These are phyloP conservation scores for Scheffersomyces lignosus DNA, from an alignment of 805 yeast genomes.

Conservation along the genomic window DNA sequence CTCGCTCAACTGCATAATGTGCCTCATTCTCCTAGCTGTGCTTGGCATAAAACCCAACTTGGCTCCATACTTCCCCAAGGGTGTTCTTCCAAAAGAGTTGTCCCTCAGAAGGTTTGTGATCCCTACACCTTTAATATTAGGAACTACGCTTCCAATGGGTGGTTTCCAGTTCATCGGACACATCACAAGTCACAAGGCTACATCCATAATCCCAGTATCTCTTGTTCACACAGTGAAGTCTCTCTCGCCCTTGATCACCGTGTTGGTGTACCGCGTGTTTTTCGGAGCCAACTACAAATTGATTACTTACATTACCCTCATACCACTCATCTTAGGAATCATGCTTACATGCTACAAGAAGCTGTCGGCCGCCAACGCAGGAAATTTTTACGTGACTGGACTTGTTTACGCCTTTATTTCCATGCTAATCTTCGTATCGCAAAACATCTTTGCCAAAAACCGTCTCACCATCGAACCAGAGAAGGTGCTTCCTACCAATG, in stretches of 20 bases:
- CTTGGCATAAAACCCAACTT: constrained; percentile 29
- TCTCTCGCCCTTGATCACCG: constrained; percentile 85
- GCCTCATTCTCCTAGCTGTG: constrained; percentile 43
- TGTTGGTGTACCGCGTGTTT: constrained; percentile 66
- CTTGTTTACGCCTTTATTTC: constrained; percentile 52
- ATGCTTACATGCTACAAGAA: constrained; percentile 69
- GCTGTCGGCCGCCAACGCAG: constrained; percentile 10
- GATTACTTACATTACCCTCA: constrained; percentile 73
- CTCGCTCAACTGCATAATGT: constrained; percentile 63
- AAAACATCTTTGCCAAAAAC: constrained; percentile 78
- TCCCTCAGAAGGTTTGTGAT: constrained; percentile 40
- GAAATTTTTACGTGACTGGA: constrained; percentile 33
- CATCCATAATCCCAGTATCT: constrained; percentile 89
- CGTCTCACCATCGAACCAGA: constrained; percentile 52
- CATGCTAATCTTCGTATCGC: constrained; percentile 71
- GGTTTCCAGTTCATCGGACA: constrained; percentile 91
- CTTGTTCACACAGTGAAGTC: constrained; percentile 94
- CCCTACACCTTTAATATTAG: constrained; percentile 54
- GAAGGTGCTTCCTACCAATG: constrained; percentile 22
- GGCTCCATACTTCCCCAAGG: constrained; percentile 40
- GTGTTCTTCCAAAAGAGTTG: constrained; percentile 45
- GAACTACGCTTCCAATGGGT: constrained; percentile 91
- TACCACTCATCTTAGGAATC: constrained; percentile 82
- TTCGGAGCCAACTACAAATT: constrained; percentile 57
- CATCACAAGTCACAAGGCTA: constrained; percentile 88